phyloP scores from a whole-genome alignment of 2,329 filamentous ascomycete genomes.

The Sordariomycetes sp. region DNA sequence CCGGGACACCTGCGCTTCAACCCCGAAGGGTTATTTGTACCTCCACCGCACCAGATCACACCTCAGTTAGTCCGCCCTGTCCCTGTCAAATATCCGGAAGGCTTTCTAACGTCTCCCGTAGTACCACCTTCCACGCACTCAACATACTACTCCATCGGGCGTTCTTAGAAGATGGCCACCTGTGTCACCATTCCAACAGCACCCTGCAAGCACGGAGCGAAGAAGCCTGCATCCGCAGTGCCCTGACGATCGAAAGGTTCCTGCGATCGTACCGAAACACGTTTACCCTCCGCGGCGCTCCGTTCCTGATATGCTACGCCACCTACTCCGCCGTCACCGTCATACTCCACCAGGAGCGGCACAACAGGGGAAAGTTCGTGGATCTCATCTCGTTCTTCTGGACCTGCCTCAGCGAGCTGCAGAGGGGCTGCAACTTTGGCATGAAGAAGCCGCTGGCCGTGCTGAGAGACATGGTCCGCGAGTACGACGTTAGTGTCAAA shows the following conservation, averaged over 20 bases:
- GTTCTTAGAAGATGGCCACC: conserved; percentile 24
- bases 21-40: conserved; percentile 7
- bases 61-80: conserved; percentile 4
- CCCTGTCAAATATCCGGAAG: background rate
- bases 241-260: conserved; percentile 22
- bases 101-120: background rate
- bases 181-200: conserved; percentile 16
- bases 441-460: conserved; percentile 22
- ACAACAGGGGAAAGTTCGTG: conserved; percentile 17
- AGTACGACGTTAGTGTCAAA: conserved; percentile 2
- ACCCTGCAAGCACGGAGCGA: conserved; percentile 14
- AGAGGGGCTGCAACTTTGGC: conserved; percentile 23
- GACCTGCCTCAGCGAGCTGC: conserved; percentile 21
- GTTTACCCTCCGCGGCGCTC: conserved; percentile 26
- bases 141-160: conserved; percentile 32
- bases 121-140: conserved; percentile 27
- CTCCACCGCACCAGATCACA: conserved; percentile 7
- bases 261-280: conserved; percentile 22
- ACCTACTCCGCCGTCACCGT: conserved; percentile 23
- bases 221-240: conserved; percentile 19
- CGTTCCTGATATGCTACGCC: conserved; percentile 29
- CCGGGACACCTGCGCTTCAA: conserved; percentile 10
- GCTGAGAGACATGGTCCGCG: conserved; percentile 19
- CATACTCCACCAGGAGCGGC: conserved; percentile 19
- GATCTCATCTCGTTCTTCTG: conserved; percentile 25